Conservation (phyloP, 2,329 filamentous ascomycete species). For the Ophiostoma populinum region DNA sequence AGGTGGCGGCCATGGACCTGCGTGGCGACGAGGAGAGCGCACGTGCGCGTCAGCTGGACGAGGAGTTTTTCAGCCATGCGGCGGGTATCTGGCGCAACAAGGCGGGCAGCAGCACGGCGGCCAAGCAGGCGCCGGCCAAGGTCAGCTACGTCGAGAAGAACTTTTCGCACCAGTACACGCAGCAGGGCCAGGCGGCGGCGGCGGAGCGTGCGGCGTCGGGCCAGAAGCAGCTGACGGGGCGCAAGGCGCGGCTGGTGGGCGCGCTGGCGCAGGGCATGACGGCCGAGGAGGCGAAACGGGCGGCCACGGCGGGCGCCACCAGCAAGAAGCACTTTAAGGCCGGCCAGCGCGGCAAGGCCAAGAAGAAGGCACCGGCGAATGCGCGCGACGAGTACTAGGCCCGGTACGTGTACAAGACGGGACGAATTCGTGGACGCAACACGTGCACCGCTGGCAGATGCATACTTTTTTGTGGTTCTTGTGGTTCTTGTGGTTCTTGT, state of each 20-base stretch:
- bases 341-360: slow-evolving; percentile 34
- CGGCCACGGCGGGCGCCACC: slow-evolving; percentile 35
- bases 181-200: slow-evolving; percentile 42
- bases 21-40: slow-evolving; percentile 30
- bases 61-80: slow-evolving; percentile 60
- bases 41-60: slow-evolving; percentile 67
- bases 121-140: slow-evolving; percentile 23
- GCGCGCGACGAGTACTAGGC: slow-evolving; percentile 6
- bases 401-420: neutral
- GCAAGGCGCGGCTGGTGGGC: slow-evolving; percentile 66
- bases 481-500: too few species aligned
- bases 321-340: slow-evolving; percentile 93
- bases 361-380: slow-evolving; percentile 16
- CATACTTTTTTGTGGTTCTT: too few species aligned
- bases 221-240: slow-evolving; percentile 54
- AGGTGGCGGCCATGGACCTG: slow-evolving; percentile 29
- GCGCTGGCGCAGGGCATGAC: slow-evolving; percentile 77
- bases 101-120: neutral
- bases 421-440: too few species aligned
- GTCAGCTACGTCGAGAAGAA: slow-evolving; percentile 45
- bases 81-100: slow-evolving; percentile 11
- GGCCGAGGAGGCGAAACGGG: slow-evolving; percentile 52
- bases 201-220: slow-evolving; percentile 8
- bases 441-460: too few species aligned
- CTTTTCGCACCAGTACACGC: slow-evolving; percentile 77